Evolutionary conservation across 1,284 basidiomycete species (phyloP), one percentile per base, ranked within the genome.

Genomic region (Fistulinella cinereoalba): DNA sequence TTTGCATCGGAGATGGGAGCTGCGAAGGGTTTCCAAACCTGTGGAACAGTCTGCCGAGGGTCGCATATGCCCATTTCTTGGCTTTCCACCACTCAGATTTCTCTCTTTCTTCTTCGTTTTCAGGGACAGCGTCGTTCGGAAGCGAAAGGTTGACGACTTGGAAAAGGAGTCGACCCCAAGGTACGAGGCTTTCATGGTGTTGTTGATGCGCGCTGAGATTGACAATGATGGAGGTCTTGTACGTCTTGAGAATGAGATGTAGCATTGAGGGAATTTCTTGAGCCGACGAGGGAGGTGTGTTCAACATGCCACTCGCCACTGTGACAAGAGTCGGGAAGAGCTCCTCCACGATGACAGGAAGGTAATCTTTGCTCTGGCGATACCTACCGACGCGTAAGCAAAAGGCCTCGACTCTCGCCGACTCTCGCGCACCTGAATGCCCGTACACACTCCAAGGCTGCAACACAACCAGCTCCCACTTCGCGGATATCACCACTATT

Each of bases 51-150:
- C 84, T 71, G 16, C 85, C 85, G 9, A 92, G 71, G 34, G 80
- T 81, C 27, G 76, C 80, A 62, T 85, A 92, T 1, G 91, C 86
- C 90, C 91, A 92, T 62, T 94, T 94, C 70, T 93, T 94, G 6
- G 85, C 79, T 60, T 85, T 87, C 84, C 88, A 90, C 91, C 91
- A 94, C 55, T 89, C 85, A 46, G 74, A 80, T 41, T 73, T 73
- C 66, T 93, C 88, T 32, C 85, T 73, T 25, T 88, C 85, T 5
- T 90, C 86, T 51, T 81, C 75, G 49, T 88, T 80, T 24, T 78
- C 77, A 1, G 88, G 85, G 0, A 90, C 77, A 18, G 72, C 79
- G 2, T 81, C 79, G 40, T 71, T 67, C 0, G 87, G 84, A 29
- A 92, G 69, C 46, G 76, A 73, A 27, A 90, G 69, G 54, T 85